Conservation (phyloP, 495 filamentous ascomycete genomes). For the Evernia prunastri region DNA sequence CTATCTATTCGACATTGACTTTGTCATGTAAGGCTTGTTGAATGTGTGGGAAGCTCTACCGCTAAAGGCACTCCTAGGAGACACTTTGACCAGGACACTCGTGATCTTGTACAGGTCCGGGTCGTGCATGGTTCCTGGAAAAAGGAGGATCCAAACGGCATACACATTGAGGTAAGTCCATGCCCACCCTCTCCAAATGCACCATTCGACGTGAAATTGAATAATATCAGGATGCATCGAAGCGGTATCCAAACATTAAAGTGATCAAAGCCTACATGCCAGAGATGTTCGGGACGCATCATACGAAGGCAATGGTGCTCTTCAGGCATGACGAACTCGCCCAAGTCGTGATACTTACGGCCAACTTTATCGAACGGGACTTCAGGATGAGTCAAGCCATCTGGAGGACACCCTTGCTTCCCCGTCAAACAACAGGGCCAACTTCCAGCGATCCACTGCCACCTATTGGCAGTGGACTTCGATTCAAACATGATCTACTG, state of each 20-base stretch:
- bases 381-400: conserved; percentile 83
- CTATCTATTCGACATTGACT: conserved; percentile 76
- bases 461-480: conserved; percentile 52
- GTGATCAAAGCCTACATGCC: conserved; percentile 75
- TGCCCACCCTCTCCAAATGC: neutral
- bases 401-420: conserved; percentile 74
- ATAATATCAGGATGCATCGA: conserved; percentile 46
- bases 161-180: conserved; percentile 53
- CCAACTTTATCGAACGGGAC: conserved; percentile 80
- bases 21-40: conserved; percentile 45
- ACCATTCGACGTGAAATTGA: neutral
- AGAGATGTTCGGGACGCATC: conserved; percentile 82
- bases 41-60: conserved; percentile 34
- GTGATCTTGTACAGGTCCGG: conserved; percentile 57
- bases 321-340: conserved; percentile 69
- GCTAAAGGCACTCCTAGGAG: conserved; percentile 20
- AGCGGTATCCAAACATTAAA: conserved; percentile 59
- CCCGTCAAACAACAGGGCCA: conserved; percentile 27
- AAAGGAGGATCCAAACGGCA: conserved; percentile 55
- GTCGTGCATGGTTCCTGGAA: conserved; percentile 89
- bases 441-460: neutral
- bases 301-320: conserved; percentile 81
- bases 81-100: conserved; percentile 64
- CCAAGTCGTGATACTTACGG: conserved; percentile 81
- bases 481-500: conserved; percentile 72